A percentile compares a stretch with the other conserved stretches of the same genome.
These are phyloP conservation scores for Fusarium metavorans DNA, from an alignment of 2,329 filamentous ascomycete genomes.

Conservation along the genomic window DNA sequence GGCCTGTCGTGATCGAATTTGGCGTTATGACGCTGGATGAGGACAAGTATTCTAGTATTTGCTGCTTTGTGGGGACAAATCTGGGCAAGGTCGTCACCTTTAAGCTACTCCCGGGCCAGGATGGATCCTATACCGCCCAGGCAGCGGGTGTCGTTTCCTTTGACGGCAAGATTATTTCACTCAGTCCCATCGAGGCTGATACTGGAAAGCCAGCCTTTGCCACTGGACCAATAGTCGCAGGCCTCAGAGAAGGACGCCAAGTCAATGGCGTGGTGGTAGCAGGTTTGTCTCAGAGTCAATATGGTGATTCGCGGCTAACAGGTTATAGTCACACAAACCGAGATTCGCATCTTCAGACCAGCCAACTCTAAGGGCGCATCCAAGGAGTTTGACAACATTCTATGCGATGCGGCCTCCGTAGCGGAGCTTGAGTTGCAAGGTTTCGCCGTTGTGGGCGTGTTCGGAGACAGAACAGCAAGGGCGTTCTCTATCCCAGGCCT, in stretches of 20 bases:
- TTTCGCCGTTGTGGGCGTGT: constrained; percentile 84
- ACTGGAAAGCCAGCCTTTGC: constrained; percentile 82
- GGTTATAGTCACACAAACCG: constrained; percentile 71
- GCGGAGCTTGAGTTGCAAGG: constrained; percentile 81
- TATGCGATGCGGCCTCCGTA: constrained; percentile 85
- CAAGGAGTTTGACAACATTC: constrained; percentile 84
- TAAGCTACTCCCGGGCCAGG: constrained; percentile 83
- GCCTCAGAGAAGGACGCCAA: constrained; percentile 78
- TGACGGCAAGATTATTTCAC: constrained; percentile 78
- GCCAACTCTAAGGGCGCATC: constrained; percentile 89
- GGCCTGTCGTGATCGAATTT: constrained; percentile 87
- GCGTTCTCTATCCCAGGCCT: constrained; percentile 89
- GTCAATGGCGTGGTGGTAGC: constrained; percentile 85
- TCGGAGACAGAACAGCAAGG: constrained; percentile 83
- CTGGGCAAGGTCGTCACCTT: constrained; percentile 87
- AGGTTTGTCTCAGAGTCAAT: constrained; percentile 60
- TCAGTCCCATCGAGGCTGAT: constrained; percentile 83
- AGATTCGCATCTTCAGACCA: constrained; percentile 89
- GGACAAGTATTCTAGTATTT: constrained; percentile 96
- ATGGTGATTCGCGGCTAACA: constrained; percentile 40
- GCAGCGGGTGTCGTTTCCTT: constrained; percentile 76
- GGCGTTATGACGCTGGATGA: constrained; percentile 92
- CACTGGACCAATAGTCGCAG: constrained; percentile 79
- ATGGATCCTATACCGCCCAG: constrained; percentile 75
- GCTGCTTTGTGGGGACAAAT: constrained; percentile 91